Base-by-base conservation (phyloP, 306 rosid genomes). In the Rubus idaeus region DNA sequence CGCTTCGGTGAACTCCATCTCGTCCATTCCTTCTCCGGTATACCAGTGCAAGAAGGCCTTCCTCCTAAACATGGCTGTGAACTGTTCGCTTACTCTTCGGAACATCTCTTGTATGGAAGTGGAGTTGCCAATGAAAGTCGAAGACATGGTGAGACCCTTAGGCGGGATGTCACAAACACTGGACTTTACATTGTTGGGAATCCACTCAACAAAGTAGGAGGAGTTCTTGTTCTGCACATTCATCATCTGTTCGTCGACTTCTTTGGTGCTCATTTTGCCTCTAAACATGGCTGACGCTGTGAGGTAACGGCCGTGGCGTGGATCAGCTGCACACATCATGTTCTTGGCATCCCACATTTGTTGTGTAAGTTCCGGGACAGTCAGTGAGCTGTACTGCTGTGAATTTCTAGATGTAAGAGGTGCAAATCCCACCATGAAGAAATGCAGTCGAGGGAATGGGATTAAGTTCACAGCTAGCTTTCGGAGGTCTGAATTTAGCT, bases 31-130 rank as follows among this genome's bases (percentile, higher is more conserved):
- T 83, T 89, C 93, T 65, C 89, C 93, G 3, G 93, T 89, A 20
- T 89, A 89, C 93, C 93, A 89, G 37, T 89, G 93, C 94, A 91
- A 91, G 88, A 91, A 91, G 40, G 96, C 96, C 80, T 91, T 91
- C 83, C 93, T 89, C 75, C 93, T 85, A 78, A 90, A 90, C 96
- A 90, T 90, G 46, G 91, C 96, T 1, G 96, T 81, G 85, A 90
- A 90, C 70, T 91, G 96, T 80, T 89, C 93, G 26, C 96, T 83
- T 65, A 91, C 93, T 79, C 96, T 87, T 75, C 92, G 79, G 77
- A 91, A 91, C 93, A 91, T 89, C 73, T 91, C 93, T 68, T 91
- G 96, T 66, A 91, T 87, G 4, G 94, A 89, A 49, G 94, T 91
- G 18, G 96, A 91, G 76, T 91, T 91, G 12, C 96, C 96, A 50